Evolutionary conservation across 495 filamentous ascomycete species (phyloP), one percentile per base, ranked within the genome.

Genomic region (Darksidea phi): DNA sequence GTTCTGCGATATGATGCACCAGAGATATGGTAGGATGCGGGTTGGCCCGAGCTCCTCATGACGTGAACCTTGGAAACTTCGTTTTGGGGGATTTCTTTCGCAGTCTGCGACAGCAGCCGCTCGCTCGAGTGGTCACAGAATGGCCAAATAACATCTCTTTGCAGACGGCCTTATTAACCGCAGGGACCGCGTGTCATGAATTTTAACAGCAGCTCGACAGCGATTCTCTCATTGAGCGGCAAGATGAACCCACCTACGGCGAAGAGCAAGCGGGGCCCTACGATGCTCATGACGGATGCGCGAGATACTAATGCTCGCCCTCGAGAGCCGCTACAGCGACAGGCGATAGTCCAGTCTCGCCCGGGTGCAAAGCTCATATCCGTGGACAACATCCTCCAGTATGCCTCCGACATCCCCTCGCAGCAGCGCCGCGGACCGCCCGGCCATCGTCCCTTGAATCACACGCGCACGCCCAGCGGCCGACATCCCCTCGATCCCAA

Each of bases 311-410:
- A 76, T 58, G 68, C 69, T 6, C 51, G 74, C 24, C 49, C 38
- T 11, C 51, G 41, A 4, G 41, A 60, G 6, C 73, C 68, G 37
- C 74, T 71, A 47, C 73, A 59, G 71, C 76, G 45, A 57, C 79
- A 20, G 36, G 42, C 36, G 7, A 38, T 18, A 7, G 28, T 3
- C 28, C 28, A 32, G 28, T 57, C 7, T 26, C 62, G 70, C 23
- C 55, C 65, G 6, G 64, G 64, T 43, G 91, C 87, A 60, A 90
- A 91, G 47, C 85, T 94, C 72, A 89, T 98, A 65, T 95, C 90
- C 12, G 95, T 99, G 69, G 94, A 99, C 74, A 96, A 91, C 68
- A 86, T 97, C 59, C 85, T 99, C 2, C 91, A 95, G 74, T 89
- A 95, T 75, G 85, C 91, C 57, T 95, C 90, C 34, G 92, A 99